These are phyloP conservation scores for Metschnikowia arizonensis DNA, from an alignment of 805 yeast species.

Conservation along the genomic window DNA sequence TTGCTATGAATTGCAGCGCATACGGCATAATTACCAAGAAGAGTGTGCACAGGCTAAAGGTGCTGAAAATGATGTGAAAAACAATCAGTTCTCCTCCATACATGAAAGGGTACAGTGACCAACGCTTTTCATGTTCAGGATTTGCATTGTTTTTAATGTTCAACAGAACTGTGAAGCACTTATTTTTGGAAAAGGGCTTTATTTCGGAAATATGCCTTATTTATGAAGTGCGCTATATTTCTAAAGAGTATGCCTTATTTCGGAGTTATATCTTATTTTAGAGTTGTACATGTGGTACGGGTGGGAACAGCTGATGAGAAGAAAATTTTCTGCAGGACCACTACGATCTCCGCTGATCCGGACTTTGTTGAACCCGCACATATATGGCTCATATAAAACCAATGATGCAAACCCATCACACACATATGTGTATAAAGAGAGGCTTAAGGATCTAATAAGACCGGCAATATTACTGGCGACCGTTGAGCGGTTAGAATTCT, in stretches of 20 bases:
- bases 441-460: not conserved
- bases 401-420: not conserved
- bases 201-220: too few species aligned
- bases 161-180: too few species aligned
- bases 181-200: too few species aligned
- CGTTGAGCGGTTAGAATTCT: not conserved
- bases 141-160: too few species aligned
- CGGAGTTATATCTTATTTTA: not conserved
- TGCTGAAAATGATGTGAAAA: not conserved
- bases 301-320: too few species aligned
- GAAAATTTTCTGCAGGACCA: conserved; percentile 1
- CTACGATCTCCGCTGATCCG: not conserved
- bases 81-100: not conserved
- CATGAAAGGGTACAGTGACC: not conserved
- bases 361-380: not conserved
- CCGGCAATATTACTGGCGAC: not conserved
- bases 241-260: too few species aligned
- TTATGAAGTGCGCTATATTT: too few species aligned
- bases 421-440: too few species aligned
- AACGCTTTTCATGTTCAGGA: too few species aligned
- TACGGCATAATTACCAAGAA: conserved; percentile 3
- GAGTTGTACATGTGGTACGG: not conserved
- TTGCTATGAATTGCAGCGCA: conserved; percentile 10
- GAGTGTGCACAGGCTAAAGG: conserved; percentile 2
- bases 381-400: too few species aligned